A percentile compares a stretch with the other conserved stretches of the same genome.
Evolutionary conservation across 352 stramenopile species (phyloP).

Genomic region (Pythium brachiatum): DNA sequence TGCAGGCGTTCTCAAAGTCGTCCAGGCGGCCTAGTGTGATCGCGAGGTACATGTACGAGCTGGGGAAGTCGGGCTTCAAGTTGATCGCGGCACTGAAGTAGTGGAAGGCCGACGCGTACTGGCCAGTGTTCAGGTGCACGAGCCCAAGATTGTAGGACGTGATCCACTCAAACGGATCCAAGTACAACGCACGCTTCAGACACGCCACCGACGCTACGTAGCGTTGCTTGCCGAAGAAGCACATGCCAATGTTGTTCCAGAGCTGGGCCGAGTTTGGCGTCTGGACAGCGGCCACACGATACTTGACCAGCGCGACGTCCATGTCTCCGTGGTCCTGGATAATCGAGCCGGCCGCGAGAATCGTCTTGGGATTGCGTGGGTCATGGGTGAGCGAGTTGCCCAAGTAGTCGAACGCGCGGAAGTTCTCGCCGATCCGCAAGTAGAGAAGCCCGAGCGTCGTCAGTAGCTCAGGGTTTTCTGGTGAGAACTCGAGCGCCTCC

Average conservation of each 20-base stretch:
- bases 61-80: slow-evolving; percentile 84
- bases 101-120: slow-evolving; percentile 93
- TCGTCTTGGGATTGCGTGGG: slow-evolving; percentile 88
- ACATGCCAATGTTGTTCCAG: slow-evolving; percentile 97
- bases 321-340: slow-evolving; percentile 94
- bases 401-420: slow-evolving; percentile 93
- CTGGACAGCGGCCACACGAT: slow-evolving; percentile 89
- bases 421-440: slow-evolving; percentile 87
- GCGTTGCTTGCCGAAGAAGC: slow-evolving; percentile 92
- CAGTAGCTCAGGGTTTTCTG: slow-evolving; percentile 91
- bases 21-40: slow-evolving; percentile 88
- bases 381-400: slow-evolving; percentile 92
- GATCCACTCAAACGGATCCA: slow-evolving; percentile 95
- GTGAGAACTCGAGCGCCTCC: slow-evolving; percentile 92
- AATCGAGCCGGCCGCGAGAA: slow-evolving; percentile 90
- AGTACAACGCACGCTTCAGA: slow-evolving; percentile 90
- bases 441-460: slow-evolving; percentile 91
- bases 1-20: slow-evolving; percentile 92
- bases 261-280: slow-evolving; percentile 91
- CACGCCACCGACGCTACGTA: slow-evolving; percentile 87
- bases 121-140: slow-evolving; percentile 90
- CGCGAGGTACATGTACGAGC: slow-evolving; percentile 92
- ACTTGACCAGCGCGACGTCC: slow-evolving; percentile 94
- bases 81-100: slow-evolving; percentile 91
- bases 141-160: slow-evolving; percentile 93